A percentile compares a stretch with the other conserved stretches of the same genome.
These are phyloP conservation scores for Cyclostephanos tholiformis DNA, from an alignment of 108 stramenopile genomes.

Conservation along the genomic window DNA sequence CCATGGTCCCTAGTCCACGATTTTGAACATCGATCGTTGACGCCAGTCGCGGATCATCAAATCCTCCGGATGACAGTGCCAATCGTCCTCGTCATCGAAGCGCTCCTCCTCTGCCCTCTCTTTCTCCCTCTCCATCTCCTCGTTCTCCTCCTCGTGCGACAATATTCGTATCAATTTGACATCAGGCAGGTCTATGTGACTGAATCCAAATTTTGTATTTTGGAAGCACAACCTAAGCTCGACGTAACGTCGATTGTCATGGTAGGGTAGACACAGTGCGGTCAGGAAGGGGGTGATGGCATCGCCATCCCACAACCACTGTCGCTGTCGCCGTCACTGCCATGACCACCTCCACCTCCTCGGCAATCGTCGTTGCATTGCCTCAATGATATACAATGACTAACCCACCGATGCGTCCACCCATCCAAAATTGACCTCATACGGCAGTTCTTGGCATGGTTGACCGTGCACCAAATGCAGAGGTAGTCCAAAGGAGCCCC, in stretches of 20 bases:
- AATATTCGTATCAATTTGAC: conserved; percentile 19
- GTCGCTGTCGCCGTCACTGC: no score
- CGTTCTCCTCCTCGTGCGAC: conserved; percentile 33
- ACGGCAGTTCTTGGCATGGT: conserved; percentile 45
- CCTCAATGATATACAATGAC: no score
- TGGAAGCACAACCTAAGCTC: conserved; percentile 46
- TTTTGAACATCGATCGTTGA: conserved; percentile 21
- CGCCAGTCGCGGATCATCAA: no score
- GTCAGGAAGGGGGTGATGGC: no score
- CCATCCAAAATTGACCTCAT: conserved; percentile 19
- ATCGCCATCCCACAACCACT: no score
- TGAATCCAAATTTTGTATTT: conserved; percentile 44
- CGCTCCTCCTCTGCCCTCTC: conserved; percentile 16
- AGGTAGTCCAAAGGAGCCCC: conserved; percentile 13
- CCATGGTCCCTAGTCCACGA: conserved; percentile 40
- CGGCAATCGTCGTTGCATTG: background rate
- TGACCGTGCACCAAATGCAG: conserved; percentile 43
- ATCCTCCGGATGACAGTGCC: no score
- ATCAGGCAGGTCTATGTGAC: conserved; percentile 19
- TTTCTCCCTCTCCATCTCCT: conserved; percentile 30
- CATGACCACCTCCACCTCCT: background rate
- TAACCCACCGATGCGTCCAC: background rate
- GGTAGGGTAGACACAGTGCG: conserved; percentile 6
- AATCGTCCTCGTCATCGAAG: background rate
- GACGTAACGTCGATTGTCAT: conserved; percentile 20